Evolutionary conservation across 164 flowering plant genomes (phyloP), one percentile per base, ranked within the genome.

Genomic region (Magnolia sinica): DNA sequence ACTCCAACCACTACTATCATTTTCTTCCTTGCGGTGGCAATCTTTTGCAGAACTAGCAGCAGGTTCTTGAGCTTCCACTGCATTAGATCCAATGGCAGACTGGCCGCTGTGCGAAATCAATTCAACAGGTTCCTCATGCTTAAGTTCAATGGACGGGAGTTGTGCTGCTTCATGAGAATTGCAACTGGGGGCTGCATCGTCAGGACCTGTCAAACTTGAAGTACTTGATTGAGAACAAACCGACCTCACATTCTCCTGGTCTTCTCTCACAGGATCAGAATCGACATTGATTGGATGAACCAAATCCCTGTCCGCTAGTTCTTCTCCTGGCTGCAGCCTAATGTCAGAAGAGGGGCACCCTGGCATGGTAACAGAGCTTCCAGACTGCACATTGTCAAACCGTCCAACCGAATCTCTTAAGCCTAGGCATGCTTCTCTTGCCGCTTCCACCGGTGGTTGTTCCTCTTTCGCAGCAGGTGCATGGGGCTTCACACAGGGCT

Each of bases 401-500:
- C 78, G 73, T 69, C 78, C 81, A 83, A 64, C 79, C 59, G 74
- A 74, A 71, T 74, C 72, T 2, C 59, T 68, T 29, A 69, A 9
- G 74, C 77, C 22, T 19, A 73, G 68, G 64, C 64, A 61, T 24
- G 64, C 71, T 52, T 82, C 80, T 69, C 70, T 37, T 37, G 3
- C 71, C 45, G 24, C 76, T 80, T 81, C 71, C 50, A 24, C 19
- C 71, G n/a, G 29, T 31, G 18, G 50, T 24, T 68, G 50, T 31
- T 29, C 50, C 49, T 27, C 61, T 55, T 2, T 2, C 61, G 18
- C 18, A 55, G 61, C 13, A 55, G 61, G 61, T 55, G 16, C 61
- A 55, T 10, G 52, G 59, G 84, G 77, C 64, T 70, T 81, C 29
- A 82, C 79, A 71, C 79, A 76, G 16, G 86, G 77, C 72, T 85